Evolutionary conservation across 305 asterid species (phyloP).

Genomic region (Lippia alba): DNA sequence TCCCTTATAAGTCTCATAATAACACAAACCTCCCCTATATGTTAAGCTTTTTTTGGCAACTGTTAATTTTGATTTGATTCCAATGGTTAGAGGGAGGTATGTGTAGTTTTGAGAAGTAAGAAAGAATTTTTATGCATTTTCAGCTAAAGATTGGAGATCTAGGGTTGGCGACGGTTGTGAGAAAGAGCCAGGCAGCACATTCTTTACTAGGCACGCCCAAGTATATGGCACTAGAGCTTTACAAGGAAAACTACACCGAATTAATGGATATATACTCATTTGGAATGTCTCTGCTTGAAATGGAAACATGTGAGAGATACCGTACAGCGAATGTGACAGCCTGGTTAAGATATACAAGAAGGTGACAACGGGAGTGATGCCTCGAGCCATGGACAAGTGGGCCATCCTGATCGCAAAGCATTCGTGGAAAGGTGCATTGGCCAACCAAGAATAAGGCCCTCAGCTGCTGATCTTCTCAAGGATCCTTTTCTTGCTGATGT

Average conservation of each 20-base stretch:
- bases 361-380: constrained; percentile 56
- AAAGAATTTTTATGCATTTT: background rate
- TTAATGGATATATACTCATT: constrained; percentile 56
- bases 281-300: constrained; percentile 60
- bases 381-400: constrained; percentile 34
- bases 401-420: constrained; percentile 40
- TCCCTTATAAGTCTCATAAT: background rate
- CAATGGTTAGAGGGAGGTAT: no score
- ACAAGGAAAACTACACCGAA: constrained; percentile 58
- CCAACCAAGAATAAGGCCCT: constrained; percentile 33
- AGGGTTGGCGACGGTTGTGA: constrained; percentile 52
- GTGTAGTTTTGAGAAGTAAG: background rate
- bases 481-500: constrained; percentile 23
- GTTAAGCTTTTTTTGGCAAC: no score
- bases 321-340: constrained; percentile 52
- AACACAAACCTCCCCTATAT: background rate
- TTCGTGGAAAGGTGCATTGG: constrained; percentile 52
- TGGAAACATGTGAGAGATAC: constrained; percentile 63
- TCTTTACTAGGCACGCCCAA: constrained; percentile 57
- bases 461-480: no score
- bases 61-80: no score
- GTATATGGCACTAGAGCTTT: constrained; percentile 66
- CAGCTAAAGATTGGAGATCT: constrained; percentile 61
- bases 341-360: constrained; percentile 54
- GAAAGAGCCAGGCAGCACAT: constrained; percentile 54